Percentiles rank a stretch among this genome's conserved stretches.
Evolutionary conservation across 495 filamentous ascomycete species (phyloP).

Genomic region (Aspergillus saccharolyticus): DNA sequence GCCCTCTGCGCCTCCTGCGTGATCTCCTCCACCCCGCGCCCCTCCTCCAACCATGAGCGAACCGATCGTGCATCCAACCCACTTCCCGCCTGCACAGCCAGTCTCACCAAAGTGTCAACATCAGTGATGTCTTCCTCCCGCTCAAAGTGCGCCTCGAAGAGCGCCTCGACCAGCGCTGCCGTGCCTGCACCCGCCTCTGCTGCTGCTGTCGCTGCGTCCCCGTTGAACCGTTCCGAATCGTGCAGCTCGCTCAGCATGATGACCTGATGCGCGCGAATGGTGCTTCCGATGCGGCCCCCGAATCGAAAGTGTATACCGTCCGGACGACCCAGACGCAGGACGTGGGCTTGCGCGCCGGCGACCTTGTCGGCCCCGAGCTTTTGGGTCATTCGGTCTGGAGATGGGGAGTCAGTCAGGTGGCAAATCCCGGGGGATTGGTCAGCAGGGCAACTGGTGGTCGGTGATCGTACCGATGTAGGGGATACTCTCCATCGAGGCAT

Average conservation of each 20-base stretch:
- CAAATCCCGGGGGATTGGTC: neutral
- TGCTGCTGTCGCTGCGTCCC: too few relatives aligned
- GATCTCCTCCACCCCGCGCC: conserved; percentile 4
- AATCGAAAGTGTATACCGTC: conserved; percentile 20
- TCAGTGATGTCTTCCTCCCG: conserved; percentile 18
- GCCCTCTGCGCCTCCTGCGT: conserved; percentile 6
- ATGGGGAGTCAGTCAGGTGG: neutral
- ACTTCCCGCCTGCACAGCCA: conserved; percentile 3
- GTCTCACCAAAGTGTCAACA: conserved; percentile 5
- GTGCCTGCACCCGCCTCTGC: conserved; percentile 5
- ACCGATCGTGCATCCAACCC: conserved; percentile 11
- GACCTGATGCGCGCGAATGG: conserved; percentile 18
- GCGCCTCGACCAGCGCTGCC: conserved; percentile 6
- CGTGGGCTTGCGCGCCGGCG: conserved; percentile 11
- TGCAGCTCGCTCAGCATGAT: neutral
- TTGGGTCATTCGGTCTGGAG: conserved; percentile 19
- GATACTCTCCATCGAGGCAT: conserved; percentile 39
- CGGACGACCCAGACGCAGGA: conserved; percentile 10
- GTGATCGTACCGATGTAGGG: conserved; percentile 8
- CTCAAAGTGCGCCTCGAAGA: conserved; percentile 23
- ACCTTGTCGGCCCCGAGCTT: conserved; percentile 16
- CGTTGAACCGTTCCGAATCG: neutral
- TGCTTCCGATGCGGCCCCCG: conserved; percentile 22
- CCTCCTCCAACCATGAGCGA: conserved; percentile 10
- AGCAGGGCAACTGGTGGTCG: neutral